Conservation (phyloP, 805 yeast genomes). For the Huiozyma sinensis region DNA sequence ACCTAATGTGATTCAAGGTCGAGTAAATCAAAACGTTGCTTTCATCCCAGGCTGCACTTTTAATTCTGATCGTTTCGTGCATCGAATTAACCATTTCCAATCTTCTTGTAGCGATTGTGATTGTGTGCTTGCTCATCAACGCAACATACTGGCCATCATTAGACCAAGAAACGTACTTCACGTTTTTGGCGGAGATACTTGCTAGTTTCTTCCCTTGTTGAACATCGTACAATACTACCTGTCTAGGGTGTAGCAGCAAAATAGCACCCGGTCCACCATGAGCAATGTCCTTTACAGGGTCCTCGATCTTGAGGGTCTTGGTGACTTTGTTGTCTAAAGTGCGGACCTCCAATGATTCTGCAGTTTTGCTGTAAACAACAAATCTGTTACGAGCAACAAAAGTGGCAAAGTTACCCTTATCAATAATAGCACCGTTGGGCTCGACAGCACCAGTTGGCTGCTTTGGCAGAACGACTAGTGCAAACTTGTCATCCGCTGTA, state of each 20-base stretch:
- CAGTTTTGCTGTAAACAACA: constrained; percentile 59
- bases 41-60: constrained; percentile 97
- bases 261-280: constrained; percentile 77
- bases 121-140: constrained; percentile 80
- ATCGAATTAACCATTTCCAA: constrained; percentile 69
- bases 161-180: constrained; percentile 86
- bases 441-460: constrained; percentile 91
- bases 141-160: constrained; percentile 81
- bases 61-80: constrained; percentile 94
- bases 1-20: constrained; percentile 91
- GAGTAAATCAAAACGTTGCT: constrained; percentile 84
- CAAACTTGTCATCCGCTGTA: constrained; percentile 55
- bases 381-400: constrained; percentile 94
- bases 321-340: constrained; percentile 77
- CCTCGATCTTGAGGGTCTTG: constrained; percentile 63
- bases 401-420: constrained; percentile 74
- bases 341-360: constrained; percentile 66
- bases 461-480: constrained; percentile 68
- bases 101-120: constrained; percentile 74
- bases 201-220: constrained; percentile 78
- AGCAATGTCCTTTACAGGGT: constrained; percentile 58
- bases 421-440: constrained; percentile 69
- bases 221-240: constrained; percentile 78
- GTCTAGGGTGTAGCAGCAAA: constrained; percentile 57
- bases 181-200: constrained; percentile 59